phyloP scores from a whole-genome alignment of 2,329 filamentous ascomycete species.

The Magnaporthales sp. region DNA sequence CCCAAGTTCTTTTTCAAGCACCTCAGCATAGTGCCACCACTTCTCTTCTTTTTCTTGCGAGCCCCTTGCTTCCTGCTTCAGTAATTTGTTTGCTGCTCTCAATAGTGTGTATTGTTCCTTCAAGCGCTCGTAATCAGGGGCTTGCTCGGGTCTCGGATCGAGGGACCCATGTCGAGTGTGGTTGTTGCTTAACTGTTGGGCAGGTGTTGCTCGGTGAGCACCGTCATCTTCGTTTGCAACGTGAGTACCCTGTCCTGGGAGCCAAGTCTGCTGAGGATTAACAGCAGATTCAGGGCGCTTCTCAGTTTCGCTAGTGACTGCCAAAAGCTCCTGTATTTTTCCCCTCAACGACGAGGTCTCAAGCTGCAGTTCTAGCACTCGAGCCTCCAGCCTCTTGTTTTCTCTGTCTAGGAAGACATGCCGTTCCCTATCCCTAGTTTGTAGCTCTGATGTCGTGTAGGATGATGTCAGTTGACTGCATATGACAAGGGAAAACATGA shows the following conservation, averaged over 20 bases:
- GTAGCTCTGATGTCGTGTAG: slow-evolving; percentile 10
- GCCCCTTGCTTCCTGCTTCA: neutral
- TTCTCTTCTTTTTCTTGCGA: neutral
- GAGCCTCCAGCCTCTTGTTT: slow-evolving; percentile 23
- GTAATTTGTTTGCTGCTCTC: neutral
- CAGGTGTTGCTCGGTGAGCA: neutral
- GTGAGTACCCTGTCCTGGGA: neutral
- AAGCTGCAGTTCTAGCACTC: slow-evolving; percentile 26
- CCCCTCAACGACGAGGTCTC: slow-evolving; percentile 32
- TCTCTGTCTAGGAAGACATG: slow-evolving; percentile 21
- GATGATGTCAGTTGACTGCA: neutral
- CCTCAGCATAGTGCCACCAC: slow-evolving; percentile 1
- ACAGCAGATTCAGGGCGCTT: too few species aligned
- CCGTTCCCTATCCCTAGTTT: slow-evolving; percentile 11
- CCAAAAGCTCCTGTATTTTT: slow-evolving; percentile 18
- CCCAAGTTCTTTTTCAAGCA: slow-evolving; percentile 9
- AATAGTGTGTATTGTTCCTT: neutral
- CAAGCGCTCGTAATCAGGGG: neutral
- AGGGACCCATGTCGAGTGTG: neutral
- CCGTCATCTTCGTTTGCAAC: neutral
- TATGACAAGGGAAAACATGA: neutral
- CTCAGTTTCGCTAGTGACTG: neutral
- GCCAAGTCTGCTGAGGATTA: neutral
- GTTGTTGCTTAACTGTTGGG: neutral
- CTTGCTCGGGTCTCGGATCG: neutral